Evolutionary conservation across 768 basidiomycete genomes (phyloP).

Genomic region (Daedalea quercina): DNA sequence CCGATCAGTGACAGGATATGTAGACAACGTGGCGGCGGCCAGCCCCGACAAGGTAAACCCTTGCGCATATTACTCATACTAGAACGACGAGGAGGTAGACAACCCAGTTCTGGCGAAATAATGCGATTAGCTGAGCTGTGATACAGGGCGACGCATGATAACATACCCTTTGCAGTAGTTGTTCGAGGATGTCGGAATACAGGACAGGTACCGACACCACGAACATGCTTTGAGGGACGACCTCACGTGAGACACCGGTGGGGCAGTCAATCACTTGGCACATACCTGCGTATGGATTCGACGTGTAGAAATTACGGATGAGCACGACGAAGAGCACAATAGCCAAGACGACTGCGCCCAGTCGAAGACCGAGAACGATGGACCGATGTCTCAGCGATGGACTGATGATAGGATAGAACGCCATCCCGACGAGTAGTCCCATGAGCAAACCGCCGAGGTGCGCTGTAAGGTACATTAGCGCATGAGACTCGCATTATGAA

Average conservation of each 20-base stretch:
- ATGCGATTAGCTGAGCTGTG: background rate
- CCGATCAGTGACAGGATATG: background rate
- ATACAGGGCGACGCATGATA: background rate
- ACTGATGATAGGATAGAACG: constrained; percentile 88
- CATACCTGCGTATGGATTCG: constrained; percentile 77
- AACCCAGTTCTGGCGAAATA: constrained; percentile 11
- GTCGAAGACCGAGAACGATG: constrained; percentile 67
- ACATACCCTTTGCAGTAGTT: constrained; percentile 55
- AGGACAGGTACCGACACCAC: constrained; percentile 87
- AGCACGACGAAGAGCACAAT: constrained; percentile 80
- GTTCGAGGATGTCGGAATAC: constrained; percentile 72
- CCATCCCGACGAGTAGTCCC: constrained; percentile 75
- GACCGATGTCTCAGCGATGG: constrained; percentile 63
- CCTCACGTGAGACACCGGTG: background rate
- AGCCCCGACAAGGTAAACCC: background rate
- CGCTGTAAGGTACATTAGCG: constrained; percentile 33
- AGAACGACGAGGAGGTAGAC: constrained; percentile 5
- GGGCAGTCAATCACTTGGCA: constrained; percentile 7
- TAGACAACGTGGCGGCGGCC: background rate
- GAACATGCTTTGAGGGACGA: constrained; percentile 53
- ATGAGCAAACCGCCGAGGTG: constrained; percentile 86
- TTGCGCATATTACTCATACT: background rate
- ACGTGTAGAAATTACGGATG: constrained; percentile 83
- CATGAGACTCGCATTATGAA: background rate
- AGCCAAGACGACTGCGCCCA: constrained; percentile 68